Base-by-base conservation (phyloP, 164 flowering plant genomes). In the Stephania japonica region DNA sequence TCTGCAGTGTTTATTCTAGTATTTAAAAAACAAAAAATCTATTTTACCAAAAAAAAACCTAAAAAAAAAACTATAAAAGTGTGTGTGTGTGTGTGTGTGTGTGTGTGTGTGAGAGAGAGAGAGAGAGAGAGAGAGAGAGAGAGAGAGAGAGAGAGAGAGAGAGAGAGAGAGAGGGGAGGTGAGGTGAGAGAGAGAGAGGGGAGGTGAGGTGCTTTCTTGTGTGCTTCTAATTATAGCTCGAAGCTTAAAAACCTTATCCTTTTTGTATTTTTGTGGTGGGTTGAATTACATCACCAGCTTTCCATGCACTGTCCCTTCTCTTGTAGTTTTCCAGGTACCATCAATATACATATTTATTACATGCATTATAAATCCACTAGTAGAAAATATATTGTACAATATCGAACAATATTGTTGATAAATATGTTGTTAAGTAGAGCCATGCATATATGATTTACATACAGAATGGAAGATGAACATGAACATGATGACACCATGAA, bases 161-260 rank as follows among this genome's bases (percentile, higher is more conserved):
- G n/a, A n/a, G n/a, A n/a, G n/a, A n/a, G n/a, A n/a, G n/a, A n/a
- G n/a, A n/a, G n/a, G n/a, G n/a, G n/a, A n/a, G n/a, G n/a, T n/a
- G n/a, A n/a, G n/a, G n/a, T n/a, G n/a, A n/a, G n/a, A n/a, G n/a
- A n/a, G n/a, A n/a, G n/a, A n/a, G n/a, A 32, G 24, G 23, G 3
- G 53, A 47, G 16, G 49, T 41, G 27, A 32, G 41, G 65, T 50
- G 14, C 19, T 32, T 0, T 32, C 38, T 70, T 26, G 44, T 56
- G 65, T 53, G 69, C 41, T 13, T 66, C 62, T 56, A n/a, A n/a
- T n/a, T 56, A 56, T 66, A 14, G 69, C 69, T 66, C 16, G 62
- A 56, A 56, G 19, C 62, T 56, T 56, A n/a, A 56, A 47, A 56
- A 56, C 21, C 72, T 70, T 70, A 70, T 70, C 65, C 56, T 69